phyloP scores from a whole-genome alignment of 257 asterid genomes.

The Solanum chaucha region DNA sequence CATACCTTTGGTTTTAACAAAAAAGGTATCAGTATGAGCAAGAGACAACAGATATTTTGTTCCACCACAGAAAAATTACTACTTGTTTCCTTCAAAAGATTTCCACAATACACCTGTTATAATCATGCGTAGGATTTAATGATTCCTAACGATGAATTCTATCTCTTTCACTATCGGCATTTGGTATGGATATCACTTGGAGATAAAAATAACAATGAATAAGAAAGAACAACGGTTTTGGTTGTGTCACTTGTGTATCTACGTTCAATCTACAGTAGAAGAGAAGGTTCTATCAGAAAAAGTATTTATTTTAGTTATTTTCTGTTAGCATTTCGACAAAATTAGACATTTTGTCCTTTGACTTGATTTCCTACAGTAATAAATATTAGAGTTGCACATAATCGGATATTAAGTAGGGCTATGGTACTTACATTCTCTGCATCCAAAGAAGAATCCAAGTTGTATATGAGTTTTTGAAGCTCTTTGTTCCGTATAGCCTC shows the following conservation, averaged over 20 bases:
- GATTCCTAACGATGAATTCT: not conserved
- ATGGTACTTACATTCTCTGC: constrained; percentile 39
- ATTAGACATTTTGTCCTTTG: not conserved
- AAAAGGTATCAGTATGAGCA: not conserved
- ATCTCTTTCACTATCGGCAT: not conserved
- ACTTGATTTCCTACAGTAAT: not conserved
- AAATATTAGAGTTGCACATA: not conserved
- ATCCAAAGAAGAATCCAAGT: constrained; percentile 41
- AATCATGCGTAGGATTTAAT: not conserved
- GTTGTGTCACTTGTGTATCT: not conserved
- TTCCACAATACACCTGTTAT: not conserved
- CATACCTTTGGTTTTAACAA: not conserved
- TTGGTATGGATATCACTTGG: not conserved
- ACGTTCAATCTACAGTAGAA: not conserved
- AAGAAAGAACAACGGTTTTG: not conserved
- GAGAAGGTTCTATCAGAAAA: not conserved
- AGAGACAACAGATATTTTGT: not conserved
- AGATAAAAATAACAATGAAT: not conserved
- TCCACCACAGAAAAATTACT: not conserved
- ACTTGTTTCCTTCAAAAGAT: not conserved
- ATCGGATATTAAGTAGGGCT: not conserved
- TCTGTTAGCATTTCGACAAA: not conserved
- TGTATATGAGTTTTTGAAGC: constrained; percentile 43
- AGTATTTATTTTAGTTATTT: not conserved
- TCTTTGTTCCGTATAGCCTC: constrained; percentile 40